Evolutionary conservation across 257 asterid species (phyloP).

Genomic region (Oldenlandia corymbosa): DNA sequence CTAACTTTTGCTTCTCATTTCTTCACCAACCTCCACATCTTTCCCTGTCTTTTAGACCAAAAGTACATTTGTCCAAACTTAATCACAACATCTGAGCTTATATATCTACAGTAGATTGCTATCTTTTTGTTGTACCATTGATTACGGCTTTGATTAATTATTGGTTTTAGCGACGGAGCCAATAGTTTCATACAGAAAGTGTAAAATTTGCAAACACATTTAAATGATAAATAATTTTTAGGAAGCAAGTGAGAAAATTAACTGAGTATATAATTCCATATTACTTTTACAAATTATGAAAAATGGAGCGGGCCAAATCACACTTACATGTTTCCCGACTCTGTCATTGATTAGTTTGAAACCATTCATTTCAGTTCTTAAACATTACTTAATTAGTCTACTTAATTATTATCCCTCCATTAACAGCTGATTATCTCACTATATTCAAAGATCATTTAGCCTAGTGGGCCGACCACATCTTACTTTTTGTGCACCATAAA

Average conservation of each 20-base stretch:
- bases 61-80: slow-evolving; percentile 4
- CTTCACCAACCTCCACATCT: slow-evolving; percentile 17
- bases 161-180: no score
- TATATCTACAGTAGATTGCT: no score
- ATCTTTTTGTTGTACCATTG: slow-evolving; percentile 13
- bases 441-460: no score
- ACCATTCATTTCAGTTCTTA: slow-evolving; percentile 7
- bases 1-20: not conserved
- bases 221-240: no score
- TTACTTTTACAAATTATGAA: no score
- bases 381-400: slow-evolving; percentile 1
- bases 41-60: slow-evolving; percentile 12
- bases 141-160: slow-evolving; percentile 27
- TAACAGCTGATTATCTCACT: not conserved
- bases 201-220: no score
- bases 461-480: slow-evolving; percentile 6
- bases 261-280: no score
- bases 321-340: no score
- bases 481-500: slow-evolving; percentile 12
- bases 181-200: no score
- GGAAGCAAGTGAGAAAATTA: no score
- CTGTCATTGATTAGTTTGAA: no score
- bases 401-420: not conserved
- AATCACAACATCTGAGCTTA: slow-evolving; percentile 6
- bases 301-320: no score